Evolutionary conservation across 495 filamentous ascomycete genomes (phyloP), one percentile per base, ranked within the genome.

Genomic region (Xylaria cubensis): DNA sequence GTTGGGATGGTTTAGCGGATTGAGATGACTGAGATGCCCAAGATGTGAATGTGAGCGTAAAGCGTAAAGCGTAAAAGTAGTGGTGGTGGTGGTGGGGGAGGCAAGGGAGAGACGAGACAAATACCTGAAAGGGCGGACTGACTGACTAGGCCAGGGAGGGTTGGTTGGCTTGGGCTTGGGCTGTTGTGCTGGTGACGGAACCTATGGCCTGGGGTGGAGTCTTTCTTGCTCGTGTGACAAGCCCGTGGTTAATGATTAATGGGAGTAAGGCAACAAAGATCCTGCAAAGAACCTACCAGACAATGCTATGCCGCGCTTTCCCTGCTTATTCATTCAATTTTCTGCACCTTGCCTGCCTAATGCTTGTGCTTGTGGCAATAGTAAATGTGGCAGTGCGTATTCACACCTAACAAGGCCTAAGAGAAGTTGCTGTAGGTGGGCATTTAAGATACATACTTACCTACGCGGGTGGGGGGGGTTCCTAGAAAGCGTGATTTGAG

Each of bases 21-120:
- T 59, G 26, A 48, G 39, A 42, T 42, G 39, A 50, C 21, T 36
- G 41, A 39, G n/a, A 34, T 51, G 34, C 13, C 24, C 51, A 24
- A 15, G 29, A 67, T 21, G 64, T 50, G 41, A 42, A 42, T 42
- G 59, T 24, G 36, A 64, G 61, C 61, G 61, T 64, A 64, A 64
- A 64, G 58, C 58, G 58, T 61, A 61, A 61, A 61, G 61, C 61
- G 61, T 64, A 64, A 64, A 64, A 13, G 59, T 42, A 44, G 59
- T 61, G 34, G 58, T 69, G 69, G 41, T 70, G 65, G 64, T 69
- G 71, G 48, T 72, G 65, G 64, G 71, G 63, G 67, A 72, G 62
- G 63, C 29, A 26, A 67, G 46, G 56, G 72, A 42, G 48, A 69
- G 73, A 53, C 50, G 71, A 73, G 58, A 73, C 75, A 71, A 64